A percentile compares a stretch with the other conserved stretches of the same genome.
Conservation (phyloP, 805 yeast genomes). For the Kluyveromyces starmeri region DNA sequence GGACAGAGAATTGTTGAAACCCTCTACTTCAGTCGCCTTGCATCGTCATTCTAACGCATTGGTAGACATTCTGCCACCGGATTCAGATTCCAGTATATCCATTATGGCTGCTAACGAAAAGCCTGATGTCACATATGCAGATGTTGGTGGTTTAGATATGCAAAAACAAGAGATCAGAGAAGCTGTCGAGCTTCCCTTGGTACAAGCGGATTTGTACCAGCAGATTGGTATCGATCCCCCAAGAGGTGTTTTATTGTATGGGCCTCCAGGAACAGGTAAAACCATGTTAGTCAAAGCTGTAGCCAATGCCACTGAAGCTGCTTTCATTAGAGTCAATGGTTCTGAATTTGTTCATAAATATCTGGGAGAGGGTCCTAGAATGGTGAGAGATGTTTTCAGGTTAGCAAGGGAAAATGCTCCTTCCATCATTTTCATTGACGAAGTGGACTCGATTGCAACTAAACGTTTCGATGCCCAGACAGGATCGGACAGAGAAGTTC, state of each 20-base stretch:
- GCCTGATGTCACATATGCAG: slow-evolving; percentile 89
- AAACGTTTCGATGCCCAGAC: slow-evolving; percentile 99
- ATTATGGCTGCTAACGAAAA: slow-evolving; percentile 91
- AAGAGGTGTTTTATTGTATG: slow-evolving; percentile 91
- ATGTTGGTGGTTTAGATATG: slow-evolving; percentile 98
- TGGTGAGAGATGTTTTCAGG: slow-evolving; percentile 97
- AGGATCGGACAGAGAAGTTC: slow-evolving; percentile 99
- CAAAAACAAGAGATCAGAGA: slow-evolving; percentile 98
- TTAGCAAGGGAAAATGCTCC: slow-evolving; percentile 97
- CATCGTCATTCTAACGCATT: slow-evolving; percentile 98
- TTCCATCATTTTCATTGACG: slow-evolving; percentile 94
- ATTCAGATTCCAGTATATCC: slow-evolving; percentile 93
- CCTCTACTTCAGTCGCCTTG: slow-evolving; percentile 91
- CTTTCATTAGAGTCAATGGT: slow-evolving; percentile 94
- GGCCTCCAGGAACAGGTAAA: slow-evolving; percentile 99
- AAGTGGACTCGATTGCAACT: slow-evolving; percentile 97
- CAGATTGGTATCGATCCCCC: slow-evolving; percentile 99
- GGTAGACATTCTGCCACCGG: slow-evolving; percentile 96
- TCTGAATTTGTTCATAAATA: slow-evolving; percentile 98
- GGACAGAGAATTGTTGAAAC: slow-evolving; percentile 88
- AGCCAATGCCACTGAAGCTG: slow-evolving; percentile 91
- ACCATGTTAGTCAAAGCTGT: slow-evolving; percentile 99
- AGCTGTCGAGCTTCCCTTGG: slow-evolving; percentile 93
- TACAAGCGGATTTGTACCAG: slow-evolving; percentile 90
- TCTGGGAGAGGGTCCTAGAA: slow-evolving; percentile 98